Conservation (phyloP, 768 basidiomycete genomes). For the Pleurotus pulmonarius region DNA sequence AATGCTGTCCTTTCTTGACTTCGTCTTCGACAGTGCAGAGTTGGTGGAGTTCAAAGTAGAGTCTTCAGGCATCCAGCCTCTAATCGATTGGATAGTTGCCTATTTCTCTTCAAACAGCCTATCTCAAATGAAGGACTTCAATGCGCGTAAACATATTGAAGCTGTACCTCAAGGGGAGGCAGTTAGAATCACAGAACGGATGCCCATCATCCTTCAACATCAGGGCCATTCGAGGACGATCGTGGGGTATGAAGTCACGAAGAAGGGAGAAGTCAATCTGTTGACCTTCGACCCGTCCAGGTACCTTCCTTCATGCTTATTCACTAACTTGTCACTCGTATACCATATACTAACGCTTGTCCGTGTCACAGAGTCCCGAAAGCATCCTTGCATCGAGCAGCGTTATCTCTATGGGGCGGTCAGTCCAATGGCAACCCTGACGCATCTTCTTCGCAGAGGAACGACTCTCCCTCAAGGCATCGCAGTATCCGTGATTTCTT, state of each 20-base stretch:
- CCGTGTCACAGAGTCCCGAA: conserved; percentile 19
- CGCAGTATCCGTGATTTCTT: conserved; percentile 2
- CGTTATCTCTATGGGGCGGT: neutral
- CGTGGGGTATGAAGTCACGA: conserved; percentile 74
- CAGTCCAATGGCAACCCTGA: neutral
- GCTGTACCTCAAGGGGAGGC: conserved; percentile 47
- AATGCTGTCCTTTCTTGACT: neutral
- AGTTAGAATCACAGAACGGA: conserved; percentile 54
- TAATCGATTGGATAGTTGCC: conserved; percentile 71
- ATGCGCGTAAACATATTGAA: conserved; percentile 42
- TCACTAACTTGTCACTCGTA: neutral
- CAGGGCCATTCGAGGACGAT: conserved; percentile 85
- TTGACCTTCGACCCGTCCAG: conserved; percentile 76
- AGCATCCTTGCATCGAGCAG: conserved; percentile 10
- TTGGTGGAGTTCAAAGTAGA: conserved; percentile 65
- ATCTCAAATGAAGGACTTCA: conserved; percentile 15
- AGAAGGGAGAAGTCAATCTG: conserved; percentile 55
- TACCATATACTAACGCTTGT: neutral
- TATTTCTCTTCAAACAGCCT: conserved; percentile 51
- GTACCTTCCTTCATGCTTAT: conserved; percentile 29
- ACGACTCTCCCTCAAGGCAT: neutral
- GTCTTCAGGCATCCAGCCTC: conserved; percentile 37
- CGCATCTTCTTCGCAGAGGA: neutral
- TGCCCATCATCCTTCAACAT: conserved; percentile 84
- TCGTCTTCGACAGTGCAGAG: conserved; percentile 36